Percentiles rank a stretch among this genome's conserved stretches.
These are phyloP conservation scores for Myotisia sp. DNA, from an alignment of 2,329 filamentous ascomycete genomes.

Conservation along the genomic window DNA sequence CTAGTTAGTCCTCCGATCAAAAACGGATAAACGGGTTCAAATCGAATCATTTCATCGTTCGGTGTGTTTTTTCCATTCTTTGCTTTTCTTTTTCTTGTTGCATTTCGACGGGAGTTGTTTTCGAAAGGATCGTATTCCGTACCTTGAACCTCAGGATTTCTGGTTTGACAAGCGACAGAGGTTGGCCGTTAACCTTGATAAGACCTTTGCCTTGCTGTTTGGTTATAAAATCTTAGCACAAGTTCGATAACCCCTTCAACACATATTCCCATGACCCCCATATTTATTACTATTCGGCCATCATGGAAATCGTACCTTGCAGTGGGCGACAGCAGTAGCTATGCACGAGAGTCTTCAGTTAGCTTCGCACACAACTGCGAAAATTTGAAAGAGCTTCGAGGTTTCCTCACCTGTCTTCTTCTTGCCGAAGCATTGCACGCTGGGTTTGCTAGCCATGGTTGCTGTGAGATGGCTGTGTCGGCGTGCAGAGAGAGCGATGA, in stretches of 20 bases:
- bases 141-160: conserved; percentile 97
- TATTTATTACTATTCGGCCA: no score
- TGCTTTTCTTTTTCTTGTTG: neutral
- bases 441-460: conserved; percentile 66
- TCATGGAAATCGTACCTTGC: conserved; percentile 51
- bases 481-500: conserved; percentile 26
- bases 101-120: neutral
- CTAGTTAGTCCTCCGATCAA: neutral
- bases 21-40: neutral
- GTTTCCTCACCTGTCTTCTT: conserved; percentile 57
- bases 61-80: neutral
- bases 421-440: conserved; percentile 98
- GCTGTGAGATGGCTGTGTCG: conserved; percentile 16
- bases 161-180: conserved; percentile 84
- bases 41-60: no score
- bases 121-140: conserved; percentile 20
- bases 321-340: conserved; percentile 81
- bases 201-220: conserved; percentile 65
- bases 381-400: neutral
- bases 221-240: no score
- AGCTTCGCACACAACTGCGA: conserved; percentile 17
- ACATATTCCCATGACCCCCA: neutral
- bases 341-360: conserved; percentile 20
- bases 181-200: conserved; percentile 97
- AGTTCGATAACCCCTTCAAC: neutral